Evolutionary conservation across 2,329 filamentous ascomycete genomes (phyloP), one percentile per base, ranked within the genome.

Genomic region (Penicillium sp.): DNA sequence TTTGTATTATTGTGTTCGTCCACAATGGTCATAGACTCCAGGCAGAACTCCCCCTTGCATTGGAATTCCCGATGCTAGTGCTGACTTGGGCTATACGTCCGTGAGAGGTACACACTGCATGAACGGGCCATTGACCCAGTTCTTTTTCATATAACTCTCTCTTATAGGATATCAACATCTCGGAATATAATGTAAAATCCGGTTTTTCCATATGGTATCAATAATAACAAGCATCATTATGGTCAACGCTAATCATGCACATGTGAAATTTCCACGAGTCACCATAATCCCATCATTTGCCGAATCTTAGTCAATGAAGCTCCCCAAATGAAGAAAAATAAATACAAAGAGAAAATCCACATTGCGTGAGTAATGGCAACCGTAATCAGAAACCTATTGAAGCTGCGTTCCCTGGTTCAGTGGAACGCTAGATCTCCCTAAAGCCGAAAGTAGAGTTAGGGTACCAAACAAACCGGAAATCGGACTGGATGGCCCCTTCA

Each of bases 1-100:
- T 19, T 33, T 13, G 16, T 33, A 31, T 16, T 16, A 33, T 16
- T 16, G 13, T 33, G 5, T 33, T 3, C 11, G 14, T 33, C 31
- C 31, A 16, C 4, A 31, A 31, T 13, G 10, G 31, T 16, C 31
- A 33, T 14, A 33, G 6, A 14, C 2, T 14, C 11, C 6, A 14
- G 13, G 11, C 29, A 16, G 16, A 33, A 16, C 5, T 33, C 5
- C 3, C 31, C 31, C 11, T 14, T 33, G 31, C 14, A 33, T 14
- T 16, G 8, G 10, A 13, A 39, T 43, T 37, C 16, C 50, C 51
- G 51, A 46, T 50, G 43, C 54, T 59, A 59, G 57, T 57, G 54
- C 57, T 57, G 50, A 59, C 57, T 56, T 22, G 50, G 54, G 54
- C 8, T 27, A 49, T 54, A 51, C 22, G 45, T 51, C 57, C 50